A percentile compares a stretch with the other conserved stretches of the same genome.
phyloP scores from a whole-genome alignment of 1,284 basidiomycete genomes.

The Pseudozyma tsukubaensis region DNA sequence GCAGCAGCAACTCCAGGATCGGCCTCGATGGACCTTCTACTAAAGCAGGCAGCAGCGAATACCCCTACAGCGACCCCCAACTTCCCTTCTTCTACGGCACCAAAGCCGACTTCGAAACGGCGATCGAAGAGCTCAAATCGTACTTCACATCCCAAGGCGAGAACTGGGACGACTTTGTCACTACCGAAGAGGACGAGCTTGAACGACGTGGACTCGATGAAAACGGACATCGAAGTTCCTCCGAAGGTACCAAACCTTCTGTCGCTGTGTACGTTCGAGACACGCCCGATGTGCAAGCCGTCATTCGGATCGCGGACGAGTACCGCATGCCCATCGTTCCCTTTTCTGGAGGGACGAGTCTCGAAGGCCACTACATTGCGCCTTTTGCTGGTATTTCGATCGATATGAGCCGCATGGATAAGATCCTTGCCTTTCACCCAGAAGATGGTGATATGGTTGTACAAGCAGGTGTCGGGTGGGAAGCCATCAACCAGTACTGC shows the following conservation, averaged over 20 bases:
- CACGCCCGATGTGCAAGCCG: slow-evolving; percentile 54
- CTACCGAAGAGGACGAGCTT: slow-evolving; percentile 46
- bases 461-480: slow-evolving; percentile 82
- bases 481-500: slow-evolving; percentile 83
- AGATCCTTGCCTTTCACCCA: slow-evolving; percentile 71
- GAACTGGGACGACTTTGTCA: slow-evolving; percentile 40
- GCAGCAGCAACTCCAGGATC: slow-evolving; percentile 8
- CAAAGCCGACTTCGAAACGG: slow-evolving; percentile 38
- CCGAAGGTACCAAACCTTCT: slow-evolving; percentile 47
- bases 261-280: slow-evolving; percentile 51
- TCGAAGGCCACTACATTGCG: slow-evolving; percentile 65
- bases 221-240: slow-evolving; percentile 41
- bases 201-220: slow-evolving; percentile 45
- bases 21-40: slow-evolving; percentile 21
- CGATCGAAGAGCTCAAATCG: slow-evolving; percentile 49
- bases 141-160: slow-evolving; percentile 49
- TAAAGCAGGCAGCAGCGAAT: neutral
- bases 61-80: slow-evolving; percentile 23
- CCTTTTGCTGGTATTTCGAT: slow-evolving; percentile 74
- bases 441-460: slow-evolving; percentile 63
- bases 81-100: slow-evolving; percentile 45
- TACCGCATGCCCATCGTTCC: slow-evolving; percentile 79
- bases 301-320: slow-evolving; percentile 73
- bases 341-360: slow-evolving; percentile 77
- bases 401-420: slow-evolving; percentile 85